A percentile compares a stretch with the other conserved stretches of the same genome.
Evolutionary conservation across 345 rosid species (phyloP).

Genomic region (Aquilaria malaccensis): DNA sequence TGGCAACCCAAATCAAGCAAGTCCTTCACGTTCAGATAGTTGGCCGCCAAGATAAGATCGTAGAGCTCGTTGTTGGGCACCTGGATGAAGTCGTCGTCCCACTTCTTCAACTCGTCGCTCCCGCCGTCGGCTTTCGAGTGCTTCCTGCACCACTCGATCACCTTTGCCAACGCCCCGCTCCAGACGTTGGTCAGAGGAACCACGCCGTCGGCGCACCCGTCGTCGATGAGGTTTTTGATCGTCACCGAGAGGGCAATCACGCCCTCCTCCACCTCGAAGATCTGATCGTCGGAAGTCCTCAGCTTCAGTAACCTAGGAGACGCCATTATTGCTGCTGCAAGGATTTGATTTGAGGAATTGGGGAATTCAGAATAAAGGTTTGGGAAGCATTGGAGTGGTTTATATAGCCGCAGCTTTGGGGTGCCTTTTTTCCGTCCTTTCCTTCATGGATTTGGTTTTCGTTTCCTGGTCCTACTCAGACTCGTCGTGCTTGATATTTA

Average conservation of each 20-base stretch:
- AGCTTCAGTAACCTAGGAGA: neutral
- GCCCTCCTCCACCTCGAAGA: neutral
- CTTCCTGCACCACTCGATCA: neutral
- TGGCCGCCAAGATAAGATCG: neutral
- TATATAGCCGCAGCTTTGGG: too few species aligned
- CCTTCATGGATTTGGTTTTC: too few species aligned
- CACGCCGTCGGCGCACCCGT: neutral
- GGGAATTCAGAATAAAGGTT: too few species aligned
- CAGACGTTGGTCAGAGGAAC: neutral
- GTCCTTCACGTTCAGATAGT: constrained; percentile 8
- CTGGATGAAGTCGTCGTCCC: neutral
- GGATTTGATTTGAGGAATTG: too few species aligned
- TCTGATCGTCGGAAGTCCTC: neutral
- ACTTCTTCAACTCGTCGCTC: neutral
- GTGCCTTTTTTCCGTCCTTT: too few species aligned
- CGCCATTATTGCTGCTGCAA: too few species aligned
- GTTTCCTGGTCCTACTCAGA: too few species aligned
- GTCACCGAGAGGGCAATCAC: neutral
- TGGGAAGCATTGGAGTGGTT: too few species aligned
- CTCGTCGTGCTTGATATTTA: too few species aligned
- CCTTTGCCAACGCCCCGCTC: neutral
- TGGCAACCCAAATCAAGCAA: neutral
- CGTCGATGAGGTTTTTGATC: neutral
- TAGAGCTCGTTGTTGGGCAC: neutral
- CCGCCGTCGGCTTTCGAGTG: neutral